phyloP scores from a whole-genome alignment of 83 land plant genomes.

The Thuja plicata region DNA sequence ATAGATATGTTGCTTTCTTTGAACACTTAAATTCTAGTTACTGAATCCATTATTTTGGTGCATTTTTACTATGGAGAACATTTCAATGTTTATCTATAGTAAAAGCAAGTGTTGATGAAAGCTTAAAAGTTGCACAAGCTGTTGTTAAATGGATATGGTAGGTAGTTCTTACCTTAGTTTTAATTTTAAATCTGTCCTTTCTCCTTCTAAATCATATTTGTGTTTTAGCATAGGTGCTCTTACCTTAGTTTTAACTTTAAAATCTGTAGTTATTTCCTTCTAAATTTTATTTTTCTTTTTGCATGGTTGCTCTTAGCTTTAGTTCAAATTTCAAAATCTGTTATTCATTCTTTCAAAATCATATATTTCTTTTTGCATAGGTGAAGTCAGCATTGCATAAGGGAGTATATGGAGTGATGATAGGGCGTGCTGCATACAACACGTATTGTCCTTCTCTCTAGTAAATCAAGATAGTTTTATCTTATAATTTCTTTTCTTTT shows the following conservation, averaged over 20 bases:
- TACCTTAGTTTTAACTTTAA: no score
- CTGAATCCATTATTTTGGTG: background rate
- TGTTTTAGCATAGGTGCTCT: conserved; percentile 23
- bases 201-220: background rate
- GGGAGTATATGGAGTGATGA: conserved; percentile 76
- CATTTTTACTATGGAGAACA: background rate
- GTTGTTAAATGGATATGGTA: background rate
- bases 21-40: background rate
- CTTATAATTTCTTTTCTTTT: background rate
- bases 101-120: background rate
- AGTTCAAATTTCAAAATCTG: no score
- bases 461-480: background rate
- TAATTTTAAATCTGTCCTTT: background rate
- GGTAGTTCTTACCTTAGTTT: background rate
- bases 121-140: conserved; percentile 1
- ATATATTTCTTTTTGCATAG: conserved; percentile 14
- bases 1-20: background rate
- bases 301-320: conserved; percentile 20
- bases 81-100: background rate
- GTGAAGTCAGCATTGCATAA: conserved; percentile 38
- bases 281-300: background rate
- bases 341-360: background rate
- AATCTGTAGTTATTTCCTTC: background rate
- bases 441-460: conserved; percentile 30
- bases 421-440: conserved; percentile 83